Evolutionary conservation across 768 basidiomycete genomes (phyloP).

Genomic region (Boletus tomentosulus): DNA sequence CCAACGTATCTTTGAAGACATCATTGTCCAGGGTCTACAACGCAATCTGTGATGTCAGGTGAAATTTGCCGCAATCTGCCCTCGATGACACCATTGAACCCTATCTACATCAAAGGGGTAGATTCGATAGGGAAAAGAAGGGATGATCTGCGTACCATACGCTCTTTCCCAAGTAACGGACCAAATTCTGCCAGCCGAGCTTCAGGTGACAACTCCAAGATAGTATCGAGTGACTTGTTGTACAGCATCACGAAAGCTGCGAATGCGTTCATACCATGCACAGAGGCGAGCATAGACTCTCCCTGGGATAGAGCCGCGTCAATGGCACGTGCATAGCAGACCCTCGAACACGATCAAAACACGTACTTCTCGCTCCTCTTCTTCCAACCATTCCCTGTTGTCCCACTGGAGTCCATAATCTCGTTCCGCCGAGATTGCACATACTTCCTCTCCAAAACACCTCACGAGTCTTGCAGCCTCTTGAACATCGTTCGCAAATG

Average conservation of each 20-base stretch:
- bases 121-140: conserved; percentile 3
- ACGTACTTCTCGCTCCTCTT: conserved; percentile 49
- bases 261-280: conserved; percentile 66
- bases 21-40: conserved; percentile 13
- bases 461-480: conserved; percentile 57
- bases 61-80: conserved; percentile 31
- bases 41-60: conserved; percentile 8
- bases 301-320: conserved; percentile 38
- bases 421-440: conserved; percentile 38
- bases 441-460: conserved; percentile 55
- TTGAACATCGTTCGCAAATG: conserved; percentile 57
- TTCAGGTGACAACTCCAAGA: conserved; percentile 49
- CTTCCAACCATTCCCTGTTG: conserved; percentile 57
- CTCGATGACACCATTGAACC: conserved; percentile 36
- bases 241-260: conserved; percentile 62
- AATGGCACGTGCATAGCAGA: conserved; percentile 10
- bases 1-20: conserved; percentile 4
- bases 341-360: conserved; percentile 9
- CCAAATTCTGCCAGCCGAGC: conserved; percentile 45
- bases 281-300: conserved; percentile 52
- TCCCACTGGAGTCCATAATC: conserved; percentile 49
- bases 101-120: conserved; percentile 22
- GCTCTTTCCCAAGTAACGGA: conserved; percentile 42
- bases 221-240: conserved; percentile 48
- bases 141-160: conserved; percentile 44